A percentile compares a stretch with the other conserved stretches of the same genome.
phyloP scores from a whole-genome alignment of 2,329 filamentous ascomycete genomes.

The Penicillium brasilianum region DNA sequence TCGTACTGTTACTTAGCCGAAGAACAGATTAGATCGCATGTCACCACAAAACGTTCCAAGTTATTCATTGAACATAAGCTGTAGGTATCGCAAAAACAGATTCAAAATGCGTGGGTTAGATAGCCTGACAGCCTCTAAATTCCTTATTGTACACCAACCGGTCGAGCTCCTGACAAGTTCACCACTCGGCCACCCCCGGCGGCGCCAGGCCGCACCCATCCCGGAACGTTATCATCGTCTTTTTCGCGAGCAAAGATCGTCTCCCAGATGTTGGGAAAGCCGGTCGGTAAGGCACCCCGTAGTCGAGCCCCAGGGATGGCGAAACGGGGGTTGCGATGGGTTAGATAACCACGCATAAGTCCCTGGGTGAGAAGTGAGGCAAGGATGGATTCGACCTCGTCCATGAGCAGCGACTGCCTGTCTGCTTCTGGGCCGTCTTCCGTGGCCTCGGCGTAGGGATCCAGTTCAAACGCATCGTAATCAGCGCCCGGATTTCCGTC shows the following conservation, averaged over 20 bases:
- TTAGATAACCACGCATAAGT: constrained; percentile 81
- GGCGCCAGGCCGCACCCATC: constrained; percentile 67
- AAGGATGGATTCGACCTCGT: constrained; percentile 76
- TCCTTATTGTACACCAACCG: constrained; percentile 48
- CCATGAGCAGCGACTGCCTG: constrained; percentile 53
- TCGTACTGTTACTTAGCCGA: not conserved
- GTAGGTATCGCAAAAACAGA: constrained; percentile 3
- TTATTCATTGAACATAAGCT: not conserved
- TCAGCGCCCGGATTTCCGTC: constrained; percentile 37
- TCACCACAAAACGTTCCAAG: too few relatives aligned
- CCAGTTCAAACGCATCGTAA: constrained; percentile 53
- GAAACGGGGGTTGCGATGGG: constrained; percentile 75
- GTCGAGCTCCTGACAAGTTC: constrained; percentile 61
- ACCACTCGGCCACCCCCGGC: constrained; percentile 60
- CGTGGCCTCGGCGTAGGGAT: constrained; percentile 60
- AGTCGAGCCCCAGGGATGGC: constrained; percentile 74
- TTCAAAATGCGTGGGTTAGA: not conserved
- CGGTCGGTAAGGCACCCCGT: constrained; percentile 48
- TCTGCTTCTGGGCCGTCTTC: constrained; percentile 26
- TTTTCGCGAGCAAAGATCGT: constrained; percentile 67
- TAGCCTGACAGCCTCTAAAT: not conserved
- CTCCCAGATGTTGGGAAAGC: constrained; percentile 75
- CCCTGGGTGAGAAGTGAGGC: constrained; percentile 79
- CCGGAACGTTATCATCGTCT: constrained; percentile 69
- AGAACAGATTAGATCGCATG: not conserved